phyloP scores from a whole-genome alignment of 768 basidiomycete species.

The Basidioascus undulatus region DNA sequence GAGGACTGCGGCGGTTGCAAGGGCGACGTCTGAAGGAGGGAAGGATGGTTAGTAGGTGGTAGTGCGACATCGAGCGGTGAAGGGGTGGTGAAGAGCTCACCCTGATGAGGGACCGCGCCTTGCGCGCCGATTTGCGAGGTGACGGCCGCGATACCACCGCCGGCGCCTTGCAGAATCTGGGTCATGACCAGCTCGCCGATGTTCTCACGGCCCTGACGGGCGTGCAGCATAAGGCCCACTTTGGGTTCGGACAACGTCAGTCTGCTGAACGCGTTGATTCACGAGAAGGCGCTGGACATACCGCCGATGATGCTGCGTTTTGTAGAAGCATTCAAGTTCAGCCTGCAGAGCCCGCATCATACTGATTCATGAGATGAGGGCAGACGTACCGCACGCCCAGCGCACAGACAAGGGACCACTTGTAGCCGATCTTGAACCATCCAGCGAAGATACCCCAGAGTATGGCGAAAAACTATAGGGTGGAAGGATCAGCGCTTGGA shows the following conservation, averaged over 20 bases:
- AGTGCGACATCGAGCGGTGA: background rate
- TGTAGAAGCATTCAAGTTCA: background rate
- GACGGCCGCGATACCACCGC: constrained; percentile 43
- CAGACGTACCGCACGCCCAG: no score
- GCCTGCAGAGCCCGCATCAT: no score
- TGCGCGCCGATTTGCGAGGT: constrained; percentile 37
- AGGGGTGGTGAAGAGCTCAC: background rate
- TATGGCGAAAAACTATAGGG: no score
- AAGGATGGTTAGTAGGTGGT: background rate
- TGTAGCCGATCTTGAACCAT: no score
- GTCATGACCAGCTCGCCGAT: constrained; percentile 34
- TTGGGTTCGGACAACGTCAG: constrained; percentile 33
- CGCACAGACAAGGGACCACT: no score
- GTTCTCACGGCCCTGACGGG: no score
- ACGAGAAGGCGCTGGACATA: constrained; percentile 32
- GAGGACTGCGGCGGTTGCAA: no score
- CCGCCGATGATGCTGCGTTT: constrained; percentile 28
- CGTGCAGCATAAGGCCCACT: constrained; percentile 11
- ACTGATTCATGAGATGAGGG: no score
- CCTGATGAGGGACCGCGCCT: constrained; percentile 33
- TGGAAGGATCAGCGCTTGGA: no score
- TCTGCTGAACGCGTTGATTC: constrained; percentile 43
- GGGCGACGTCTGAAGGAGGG: no score
- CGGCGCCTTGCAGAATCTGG: constrained; percentile 43
- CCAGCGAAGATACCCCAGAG: no score